Evolutionary conservation across 345 rosid genomes (phyloP), one percentile per base, ranked within the genome.

Genomic region (Punica granatum): DNA sequence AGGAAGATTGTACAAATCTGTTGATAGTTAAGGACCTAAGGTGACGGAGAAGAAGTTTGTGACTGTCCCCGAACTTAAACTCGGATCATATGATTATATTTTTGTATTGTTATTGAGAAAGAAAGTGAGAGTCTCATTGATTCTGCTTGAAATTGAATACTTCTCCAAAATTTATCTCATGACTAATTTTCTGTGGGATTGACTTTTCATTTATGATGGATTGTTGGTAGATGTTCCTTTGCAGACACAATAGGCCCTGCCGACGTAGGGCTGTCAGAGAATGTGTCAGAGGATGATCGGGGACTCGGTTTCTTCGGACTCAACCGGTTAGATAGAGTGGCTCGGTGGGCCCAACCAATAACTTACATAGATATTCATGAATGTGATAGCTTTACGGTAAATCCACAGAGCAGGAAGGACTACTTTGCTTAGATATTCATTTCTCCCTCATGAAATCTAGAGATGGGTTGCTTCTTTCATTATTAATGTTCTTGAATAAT

Each of bases 341-440:
- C 86, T 71, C 72, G 90, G 67, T 94, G 96, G 96, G 88, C 96
- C 75, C 95, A 91, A 66, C 97, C 99, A 62, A 88, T 91, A 65
- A 91, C 98, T 43, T 94, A 83, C 78, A 61, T 91, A 63, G 89
- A 91, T 61, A 67, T 94, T 37, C 83, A 76, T 71, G 96, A 89
- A 75, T 78, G 81, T 70, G 82, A 85, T 68, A 82, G 79, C 72
- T 89, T 94, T 76, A 91, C 93, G 21, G 98, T 89, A 77, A 61
- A 34, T 44, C 56, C 69, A 51, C 23, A n/a, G 9, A 51, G 30
- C 58, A n/a, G n/a, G n/a, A n/a, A n/a, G n/a, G 9, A 6, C 15
- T 6, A 66, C 32, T 32, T 28, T 15, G 32, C 42, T 70, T 15
- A 32, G 7, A 19, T 18, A 28, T 32, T 26, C 23, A 19, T 32